A percentile compares a stretch with the other conserved stretches of the same genome.
Evolutionary conservation across 192 early-diverging fungal species (phyloP).

Genomic region (Pilaira anomala): DNA sequence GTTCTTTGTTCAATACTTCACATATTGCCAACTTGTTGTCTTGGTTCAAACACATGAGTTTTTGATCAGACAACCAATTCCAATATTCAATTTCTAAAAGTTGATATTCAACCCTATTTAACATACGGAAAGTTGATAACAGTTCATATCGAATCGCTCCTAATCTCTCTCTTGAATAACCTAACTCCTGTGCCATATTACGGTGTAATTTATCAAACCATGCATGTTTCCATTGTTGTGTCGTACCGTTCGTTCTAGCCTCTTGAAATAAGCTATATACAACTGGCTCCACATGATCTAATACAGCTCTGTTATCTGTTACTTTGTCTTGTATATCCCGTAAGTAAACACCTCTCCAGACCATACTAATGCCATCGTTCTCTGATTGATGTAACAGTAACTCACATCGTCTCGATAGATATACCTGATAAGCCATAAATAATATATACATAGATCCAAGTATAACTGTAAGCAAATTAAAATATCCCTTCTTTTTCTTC

Average conservation of each 20-base stretch:
- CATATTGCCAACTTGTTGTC: neutral
- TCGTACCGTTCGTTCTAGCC: conserved; percentile 12
- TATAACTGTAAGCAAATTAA: neutral
- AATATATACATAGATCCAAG: neutral
- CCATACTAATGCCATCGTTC: conserved; percentile 25
- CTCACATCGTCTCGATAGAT: conserved; percentile 16
- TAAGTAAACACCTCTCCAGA: conserved; percentile 44
- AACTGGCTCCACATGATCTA: conserved; percentile 5
- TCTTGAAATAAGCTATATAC: conserved; percentile 33
- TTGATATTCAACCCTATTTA: conserved; percentile 47
- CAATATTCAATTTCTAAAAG: conserved; percentile 50
- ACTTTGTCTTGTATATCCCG: conserved; percentile 45
- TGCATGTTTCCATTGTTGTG: conserved; percentile 16
- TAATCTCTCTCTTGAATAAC: conserved; percentile 45
- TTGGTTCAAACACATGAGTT: conserved; percentile 31
- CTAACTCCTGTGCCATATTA: conserved; percentile 43
- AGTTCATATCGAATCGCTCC: conserved; percentile 48
- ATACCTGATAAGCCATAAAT: conserved; percentile 7
- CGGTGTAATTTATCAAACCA: conserved; percentile 45
- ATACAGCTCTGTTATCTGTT: conserved; percentile 1
- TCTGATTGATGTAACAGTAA: neutral
- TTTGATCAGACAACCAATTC: conserved; percentile 52
- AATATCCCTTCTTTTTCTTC: conserved; percentile 13
- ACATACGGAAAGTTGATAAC: conserved; percentile 41
- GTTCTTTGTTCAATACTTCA: conserved; percentile 18